Evolutionary conservation across 352 stramenopile genomes (phyloP), one percentile per base, ranked within the genome.

Genomic region (Pythium sp.): DNA sequence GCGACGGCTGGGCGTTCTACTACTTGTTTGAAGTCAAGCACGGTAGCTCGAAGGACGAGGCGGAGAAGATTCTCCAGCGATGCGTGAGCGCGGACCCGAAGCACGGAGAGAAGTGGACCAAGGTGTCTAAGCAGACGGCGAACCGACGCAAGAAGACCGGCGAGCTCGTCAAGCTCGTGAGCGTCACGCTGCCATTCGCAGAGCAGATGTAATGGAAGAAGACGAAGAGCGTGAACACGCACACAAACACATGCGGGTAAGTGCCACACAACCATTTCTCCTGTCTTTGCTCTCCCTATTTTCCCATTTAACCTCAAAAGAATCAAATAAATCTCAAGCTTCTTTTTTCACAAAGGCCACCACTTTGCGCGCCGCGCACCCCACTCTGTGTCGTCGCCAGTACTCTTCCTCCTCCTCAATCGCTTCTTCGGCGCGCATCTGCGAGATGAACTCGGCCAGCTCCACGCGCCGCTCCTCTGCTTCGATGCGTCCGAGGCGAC

Each of bases 1-100:
- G 97, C 18, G 98, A 99, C 78, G 94, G 92, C 14, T 99, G 97
- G 97, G 97, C 93, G 5, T 89, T 96, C 56, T 99, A 98, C 75
- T 99, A 99, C 77, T 83, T 95, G 14, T 99, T 99, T 77, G 97
- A 99, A 77, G 72, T 96, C 22, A 87, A 98, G 67, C 83, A 97
- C 65, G 97, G 95, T 11, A 89, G 73, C 0, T 51, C 49, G 8
- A 81, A 90, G 53, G 77, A 82, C 26, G 82, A 95, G n/a, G 81
- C 94, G 26, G 80, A 96, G 7, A 88, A 96, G 49, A 85, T 99
- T 9, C 43, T 93, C 9, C 76, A 94, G 60, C 82, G 91, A 38
- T 98, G 95, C 73, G 77, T 98, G 9, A 75, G 65, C 6, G 94
- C 93, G 0, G 96, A 99, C 63, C 97, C 97, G 1, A 95, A 94